These are phyloP conservation scores for Amesomyces nigricolor DNA, from an alignment of 2,329 filamentous ascomycete genomes.

Conservation along the genomic window DNA sequence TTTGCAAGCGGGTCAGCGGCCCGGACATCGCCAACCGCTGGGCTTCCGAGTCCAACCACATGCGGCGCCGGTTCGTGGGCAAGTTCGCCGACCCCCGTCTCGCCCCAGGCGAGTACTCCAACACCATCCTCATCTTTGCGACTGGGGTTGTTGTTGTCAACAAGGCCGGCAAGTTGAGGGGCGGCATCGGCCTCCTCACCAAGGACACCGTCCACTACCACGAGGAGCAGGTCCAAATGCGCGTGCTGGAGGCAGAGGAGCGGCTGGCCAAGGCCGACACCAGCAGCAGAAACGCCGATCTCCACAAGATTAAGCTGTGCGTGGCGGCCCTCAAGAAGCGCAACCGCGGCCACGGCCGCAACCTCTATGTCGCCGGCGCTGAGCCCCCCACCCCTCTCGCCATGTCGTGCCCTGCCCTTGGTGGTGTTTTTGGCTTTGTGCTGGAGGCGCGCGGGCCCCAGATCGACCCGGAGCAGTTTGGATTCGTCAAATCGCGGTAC, in stretches of 20 bases:
- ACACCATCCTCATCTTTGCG: background rate
- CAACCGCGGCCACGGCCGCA: background rate
- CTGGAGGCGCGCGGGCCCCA: background rate
- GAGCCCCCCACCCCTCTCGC: no score
- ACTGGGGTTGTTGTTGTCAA: background rate
- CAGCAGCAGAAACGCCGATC: background rate
- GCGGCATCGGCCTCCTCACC: background rate
- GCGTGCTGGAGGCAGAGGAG: background rate
- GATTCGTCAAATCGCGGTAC: background rate
- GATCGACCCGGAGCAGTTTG: background rate
- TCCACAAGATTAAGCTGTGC: background rate
- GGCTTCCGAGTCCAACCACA: background rate
- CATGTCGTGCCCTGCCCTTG: background rate
- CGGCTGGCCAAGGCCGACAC: background rate
- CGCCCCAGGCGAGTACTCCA: background rate
- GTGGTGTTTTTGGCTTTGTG: background rate
- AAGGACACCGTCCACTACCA: conserved; percentile 8
- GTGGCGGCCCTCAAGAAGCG: background rate
- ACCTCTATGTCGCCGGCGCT: background rate
- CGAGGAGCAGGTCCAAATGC: background rate
- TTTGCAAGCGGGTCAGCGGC: background rate
- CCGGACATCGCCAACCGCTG: background rate
- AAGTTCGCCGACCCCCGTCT: background rate
- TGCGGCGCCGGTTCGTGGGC: conserved; percentile 1
- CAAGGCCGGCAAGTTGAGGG: background rate